Conservation (phyloP, 768 basidiomycete genomes). For the Mycena filopes region DNA sequence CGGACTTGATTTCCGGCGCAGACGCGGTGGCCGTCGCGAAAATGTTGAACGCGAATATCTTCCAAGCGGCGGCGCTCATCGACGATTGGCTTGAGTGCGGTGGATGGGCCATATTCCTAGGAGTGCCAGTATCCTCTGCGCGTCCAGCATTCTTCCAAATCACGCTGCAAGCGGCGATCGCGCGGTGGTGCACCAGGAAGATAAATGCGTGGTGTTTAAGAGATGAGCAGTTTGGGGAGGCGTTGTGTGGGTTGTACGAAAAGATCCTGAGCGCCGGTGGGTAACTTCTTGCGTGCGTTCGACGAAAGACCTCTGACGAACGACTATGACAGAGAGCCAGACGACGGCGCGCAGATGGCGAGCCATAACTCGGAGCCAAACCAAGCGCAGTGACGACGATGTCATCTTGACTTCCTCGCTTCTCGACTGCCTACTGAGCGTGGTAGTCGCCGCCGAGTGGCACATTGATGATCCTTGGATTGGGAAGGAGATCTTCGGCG, state of each 20-base stretch:
- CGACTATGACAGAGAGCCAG: neutral
- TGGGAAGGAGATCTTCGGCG: neutral
- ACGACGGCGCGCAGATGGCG: constrained; percentile 6
- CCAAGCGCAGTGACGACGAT: neutral
- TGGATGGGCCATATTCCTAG: neutral
- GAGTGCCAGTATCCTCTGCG: too few species aligned
- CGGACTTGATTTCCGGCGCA: neutral
- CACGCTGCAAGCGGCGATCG: constrained; percentile 1
- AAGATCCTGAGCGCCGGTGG: neutral
- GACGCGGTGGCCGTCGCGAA: neutral
- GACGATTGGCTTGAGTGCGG: constrained; percentile 1
- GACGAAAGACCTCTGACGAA: neutral
- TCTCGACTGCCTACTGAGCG: neutral
- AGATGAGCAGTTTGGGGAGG: neutral
- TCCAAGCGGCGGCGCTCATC: constrained; percentile 8
- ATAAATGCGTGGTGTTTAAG: constrained; percentile 4
- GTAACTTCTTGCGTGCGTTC: neutral
- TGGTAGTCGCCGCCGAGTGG: constrained; percentile 2
- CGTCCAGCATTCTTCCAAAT: constrained; percentile 1
- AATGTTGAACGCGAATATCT: constrained; percentile 6
- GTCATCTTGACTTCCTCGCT: neutral
- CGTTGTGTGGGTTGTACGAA: neutral
- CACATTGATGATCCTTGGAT: neutral
- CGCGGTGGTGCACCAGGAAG: constrained; percentile 1
- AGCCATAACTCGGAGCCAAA: constrained; percentile 4